Conservation (phyloP, 2,329 filamentous ascomycete genomes). For the Myriosclerotinia scirpicola region DNA sequence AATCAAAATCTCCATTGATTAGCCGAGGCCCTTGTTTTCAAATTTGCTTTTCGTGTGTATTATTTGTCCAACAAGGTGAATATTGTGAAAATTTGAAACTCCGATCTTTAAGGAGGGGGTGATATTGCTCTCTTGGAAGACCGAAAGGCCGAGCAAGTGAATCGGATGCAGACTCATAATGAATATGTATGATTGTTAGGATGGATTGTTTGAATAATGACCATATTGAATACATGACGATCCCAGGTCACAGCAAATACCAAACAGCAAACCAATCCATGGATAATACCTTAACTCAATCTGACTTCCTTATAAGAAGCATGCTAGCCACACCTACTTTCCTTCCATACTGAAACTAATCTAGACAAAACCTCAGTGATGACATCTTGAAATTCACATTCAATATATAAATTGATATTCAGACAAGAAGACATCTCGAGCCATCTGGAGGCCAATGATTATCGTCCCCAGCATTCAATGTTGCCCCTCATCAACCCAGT, state of each 20-base stretch:
- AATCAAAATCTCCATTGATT: not conserved
- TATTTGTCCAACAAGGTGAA: not conserved
- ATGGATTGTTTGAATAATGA: not conserved
- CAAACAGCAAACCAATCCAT: not conserved
- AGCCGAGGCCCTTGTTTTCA: not conserved
- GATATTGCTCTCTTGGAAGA: not conserved
- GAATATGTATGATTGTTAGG: not conserved
- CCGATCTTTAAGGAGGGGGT: not conserved
- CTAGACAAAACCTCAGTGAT: not conserved
- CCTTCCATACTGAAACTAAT: not conserved
- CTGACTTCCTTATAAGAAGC: not conserved
- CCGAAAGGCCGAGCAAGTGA: not conserved
- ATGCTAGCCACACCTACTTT: no score
- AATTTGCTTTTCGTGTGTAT: not conserved
- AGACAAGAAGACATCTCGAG: not conserved
- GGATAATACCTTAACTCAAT: not conserved
- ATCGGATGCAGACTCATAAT: not conserved
- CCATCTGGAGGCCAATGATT: no score
- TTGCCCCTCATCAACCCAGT: not conserved
- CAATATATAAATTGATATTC: not conserved
- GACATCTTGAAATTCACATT: not conserved
- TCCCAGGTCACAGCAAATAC: not conserved
- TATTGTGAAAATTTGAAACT: not conserved
- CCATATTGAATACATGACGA: not conserved
- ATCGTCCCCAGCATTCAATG: not conserved